Percentiles rank a stretch among this genome's conserved stretches.
Conservation (phyloP, 306 rosid species). For the Malus sylvestris region DNA sequence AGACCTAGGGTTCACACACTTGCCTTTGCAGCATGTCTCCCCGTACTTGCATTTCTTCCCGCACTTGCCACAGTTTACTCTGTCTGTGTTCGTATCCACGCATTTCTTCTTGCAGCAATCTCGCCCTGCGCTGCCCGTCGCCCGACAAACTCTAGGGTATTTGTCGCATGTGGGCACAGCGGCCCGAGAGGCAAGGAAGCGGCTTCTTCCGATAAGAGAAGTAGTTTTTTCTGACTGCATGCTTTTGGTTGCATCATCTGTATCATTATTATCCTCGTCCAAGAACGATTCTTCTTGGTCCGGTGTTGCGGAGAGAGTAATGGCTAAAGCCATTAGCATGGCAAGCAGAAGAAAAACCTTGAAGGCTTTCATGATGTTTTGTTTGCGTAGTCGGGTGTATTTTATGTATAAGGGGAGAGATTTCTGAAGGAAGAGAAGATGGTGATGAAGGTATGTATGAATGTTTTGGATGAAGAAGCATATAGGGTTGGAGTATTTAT, state of each 20-base stretch:
- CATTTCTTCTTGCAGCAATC: slow-evolving; percentile 52
- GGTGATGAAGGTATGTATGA: background rate
- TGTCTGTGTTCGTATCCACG: slow-evolving; percentile 29
- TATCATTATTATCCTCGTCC: background rate
- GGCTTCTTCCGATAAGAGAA: slow-evolving; percentile 23
- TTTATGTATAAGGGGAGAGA: background rate
- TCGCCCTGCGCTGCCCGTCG: slow-evolving; percentile 32
- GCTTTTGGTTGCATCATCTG: background rate
- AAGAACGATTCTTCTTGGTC: background rate
- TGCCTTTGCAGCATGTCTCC: slow-evolving; percentile 47
- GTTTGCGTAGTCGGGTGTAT: background rate
- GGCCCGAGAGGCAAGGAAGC: slow-evolving; percentile 20
- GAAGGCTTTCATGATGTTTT: slow-evolving; percentile 29
- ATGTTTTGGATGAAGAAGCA: slow-evolving; percentile 18
- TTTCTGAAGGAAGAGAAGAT: background rate
- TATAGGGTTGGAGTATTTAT: slow-evolving; percentile 26
- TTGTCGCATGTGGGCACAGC: slow-evolving; percentile 37
- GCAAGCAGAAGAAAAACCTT: slow-evolving; percentile 27
- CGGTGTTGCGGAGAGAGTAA: slow-evolving; percentile 16
- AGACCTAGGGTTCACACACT: slow-evolving; percentile 37
- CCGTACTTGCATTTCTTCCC: slow-evolving; percentile 47
- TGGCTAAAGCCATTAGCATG: slow-evolving; percentile 34
- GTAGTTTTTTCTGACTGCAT: background rate
- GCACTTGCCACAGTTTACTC: slow-evolving; percentile 49
- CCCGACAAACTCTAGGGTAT: slow-evolving; percentile 32